Base-by-base conservation (phyloP, 345 rosid genomes). In the Citrus australasica region DNA sequence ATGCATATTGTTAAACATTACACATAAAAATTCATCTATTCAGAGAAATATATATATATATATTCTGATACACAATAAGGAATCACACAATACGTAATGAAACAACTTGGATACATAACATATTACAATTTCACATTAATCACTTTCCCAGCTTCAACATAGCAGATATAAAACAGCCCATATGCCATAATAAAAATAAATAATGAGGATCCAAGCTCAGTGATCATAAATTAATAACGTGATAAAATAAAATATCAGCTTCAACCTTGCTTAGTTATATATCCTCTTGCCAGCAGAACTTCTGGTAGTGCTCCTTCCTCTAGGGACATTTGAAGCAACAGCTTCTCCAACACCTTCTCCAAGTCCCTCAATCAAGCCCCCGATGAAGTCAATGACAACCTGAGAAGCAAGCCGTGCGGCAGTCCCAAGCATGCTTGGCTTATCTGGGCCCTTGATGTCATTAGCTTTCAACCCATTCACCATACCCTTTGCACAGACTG, bases 281-380 rank as follows among this genome's bases (percentile, higher is more conserved):
- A 13, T 1, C 51, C 51, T 46, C 5, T 3, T 46, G 51, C 51
- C 1, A 11, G 51, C 17, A 46, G 51, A 13, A 46, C 51, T 46
- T 0, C 17, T 46, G 51, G 51, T 46, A 46, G 51, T 25, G 66
- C 76, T 30, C 73, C 86, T 85, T 22, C 90, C 91, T 85, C 88
- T 87, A 9, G 84, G 21, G 2, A 89, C 32, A 65, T 83, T 81
- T 67, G 88, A 90, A 58, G 84, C 30, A 32, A 95, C 53, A 38
- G 73, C 92, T 73, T 95, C 89, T 14, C 98, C 98, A 33, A 91
- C 85, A 30, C 93, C 90, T 91, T 95, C 92, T 4, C 98, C 99
- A 6, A 95, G 42, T 33, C 94, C 97, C 76, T 95, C 96, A 16
- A 92, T 76, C 46, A 95, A 82, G 5, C 90, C 94, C 35, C 96